A percentile compares a stretch with the other conserved stretches of the same genome.
Conservation (phyloP, 2,329 filamentous ascomycete species). For the Sporothrix brunneoviolacea region DNA sequence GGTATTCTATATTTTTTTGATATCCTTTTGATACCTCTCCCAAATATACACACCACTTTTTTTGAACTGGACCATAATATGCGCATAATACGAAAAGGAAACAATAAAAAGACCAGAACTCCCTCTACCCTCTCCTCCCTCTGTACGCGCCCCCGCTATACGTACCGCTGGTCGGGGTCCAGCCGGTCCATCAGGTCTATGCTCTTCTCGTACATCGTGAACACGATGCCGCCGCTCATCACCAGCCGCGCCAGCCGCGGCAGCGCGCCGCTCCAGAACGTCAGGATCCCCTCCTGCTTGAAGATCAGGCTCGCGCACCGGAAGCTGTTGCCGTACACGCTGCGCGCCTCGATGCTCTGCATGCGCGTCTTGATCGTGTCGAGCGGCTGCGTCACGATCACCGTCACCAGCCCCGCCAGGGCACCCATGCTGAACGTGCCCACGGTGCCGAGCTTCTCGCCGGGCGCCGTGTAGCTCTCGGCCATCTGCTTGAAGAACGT, state of each 20-base stretch:
- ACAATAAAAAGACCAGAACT: no score
- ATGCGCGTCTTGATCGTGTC: slow-evolving; percentile 97
- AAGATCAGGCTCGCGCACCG: slow-evolving; percentile 77
- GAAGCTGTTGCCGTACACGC: slow-evolving; percentile 79
- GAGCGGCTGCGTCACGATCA: slow-evolving; percentile 67
- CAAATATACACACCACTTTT: no score
- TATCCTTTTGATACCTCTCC: no score
- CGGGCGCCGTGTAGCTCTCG: slow-evolving; percentile 84
- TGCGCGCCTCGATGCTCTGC: slow-evolving; percentile 86
- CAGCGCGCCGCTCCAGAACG: slow-evolving; percentile 90
- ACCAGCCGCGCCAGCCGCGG: slow-evolving; percentile 79
- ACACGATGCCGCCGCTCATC: slow-evolving; percentile 92
- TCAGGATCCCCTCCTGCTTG: slow-evolving; percentile 79
- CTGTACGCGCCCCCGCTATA: slow-evolving; percentile 48
- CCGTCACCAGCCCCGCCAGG: slow-evolving; percentile 82
- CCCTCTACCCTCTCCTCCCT: not conserved
- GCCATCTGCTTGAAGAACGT: slow-evolving; percentile 86
- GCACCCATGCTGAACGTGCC: slow-evolving; percentile 90
- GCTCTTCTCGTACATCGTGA: slow-evolving; percentile 96
- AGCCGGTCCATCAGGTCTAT: slow-evolving; percentile 77
- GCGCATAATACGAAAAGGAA: no score
- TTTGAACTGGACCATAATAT: no score
- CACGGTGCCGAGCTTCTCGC: slow-evolving; percentile 83
- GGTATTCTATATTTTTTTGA: no score
- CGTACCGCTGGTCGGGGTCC: slow-evolving; percentile 78